Percentiles rank a stretch among this genome's conserved stretches.
These are phyloP conservation scores for Alternaria gaisen DNA, from an alignment of 2,329 filamentous ascomycete genomes.

Conservation along the genomic window DNA sequence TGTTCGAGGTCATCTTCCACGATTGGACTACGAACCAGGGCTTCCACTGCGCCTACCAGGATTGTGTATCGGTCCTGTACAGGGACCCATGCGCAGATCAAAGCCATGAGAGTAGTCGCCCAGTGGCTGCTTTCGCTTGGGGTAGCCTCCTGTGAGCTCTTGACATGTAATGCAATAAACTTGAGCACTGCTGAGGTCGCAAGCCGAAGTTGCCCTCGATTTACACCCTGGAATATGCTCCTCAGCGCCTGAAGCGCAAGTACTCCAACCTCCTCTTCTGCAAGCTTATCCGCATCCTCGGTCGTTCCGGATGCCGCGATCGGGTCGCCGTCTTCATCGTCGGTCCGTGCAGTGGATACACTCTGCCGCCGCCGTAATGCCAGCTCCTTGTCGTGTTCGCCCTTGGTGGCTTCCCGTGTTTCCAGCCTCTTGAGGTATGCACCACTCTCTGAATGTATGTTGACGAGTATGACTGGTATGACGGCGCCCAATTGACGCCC, in stretches of 20 bases:
- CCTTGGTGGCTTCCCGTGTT: constrained; percentile 71
- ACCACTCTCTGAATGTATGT: constrained; percentile 79
- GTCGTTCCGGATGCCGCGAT: constrained; percentile 79
- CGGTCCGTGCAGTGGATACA: constrained; percentile 77
- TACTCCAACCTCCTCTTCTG: constrained; percentile 86
- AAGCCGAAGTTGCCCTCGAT: constrained; percentile 79
- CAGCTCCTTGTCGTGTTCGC: constrained; percentile 73
- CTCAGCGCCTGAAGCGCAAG: constrained; percentile 87
- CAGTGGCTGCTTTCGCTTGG: constrained; percentile 69
- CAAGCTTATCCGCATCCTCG: constrained; percentile 86
- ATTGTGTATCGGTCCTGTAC: constrained; percentile 96
- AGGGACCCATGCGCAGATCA: constrained; percentile 85
- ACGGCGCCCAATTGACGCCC: constrained; percentile 80
- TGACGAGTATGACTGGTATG: constrained; percentile 85
- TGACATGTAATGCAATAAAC: constrained; percentile 66
- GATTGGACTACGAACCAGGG: constrained; percentile 72
- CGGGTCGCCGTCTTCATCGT: constrained; percentile 71
- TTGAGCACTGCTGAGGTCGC: constrained; percentile 77
- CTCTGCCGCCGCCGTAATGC: constrained; percentile 75
- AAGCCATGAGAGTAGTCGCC: constrained; percentile 82
- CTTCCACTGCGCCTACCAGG: constrained; percentile 81
- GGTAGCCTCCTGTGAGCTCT: constrained; percentile 39
- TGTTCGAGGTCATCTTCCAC: constrained; percentile 75
- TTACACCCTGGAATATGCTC: constrained; percentile 84
- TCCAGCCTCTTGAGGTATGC: constrained; percentile 74